These are phyloP conservation scores for Mycena venus DNA, from an alignment of 768 basidiomycete species.

Conservation along the genomic window DNA sequence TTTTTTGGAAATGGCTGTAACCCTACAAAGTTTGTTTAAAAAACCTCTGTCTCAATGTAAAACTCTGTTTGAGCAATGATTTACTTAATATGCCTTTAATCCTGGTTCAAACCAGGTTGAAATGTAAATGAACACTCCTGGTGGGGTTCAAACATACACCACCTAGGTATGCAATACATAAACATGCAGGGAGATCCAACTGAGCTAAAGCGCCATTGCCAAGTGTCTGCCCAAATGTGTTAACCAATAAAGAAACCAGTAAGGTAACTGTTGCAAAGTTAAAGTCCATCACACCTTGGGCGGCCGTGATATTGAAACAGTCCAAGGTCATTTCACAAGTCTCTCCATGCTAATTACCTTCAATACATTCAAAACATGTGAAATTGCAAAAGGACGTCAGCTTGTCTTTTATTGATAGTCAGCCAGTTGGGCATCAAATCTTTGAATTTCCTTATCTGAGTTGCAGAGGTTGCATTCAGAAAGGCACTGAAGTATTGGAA, in stretches of 20 bases:
- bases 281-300: not conserved
- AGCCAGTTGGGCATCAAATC: not conserved
- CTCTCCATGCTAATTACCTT: not conserved
- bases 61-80: not conserved
- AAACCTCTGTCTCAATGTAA: not conserved
- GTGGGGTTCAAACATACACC: not conserved
- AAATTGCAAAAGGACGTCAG: too few relatives aligned
- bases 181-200: not conserved
- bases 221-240: not conserved
- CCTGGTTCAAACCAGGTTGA: not conserved
- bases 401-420: not conserved
- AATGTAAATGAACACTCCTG: not conserved
- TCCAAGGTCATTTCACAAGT: not conserved
- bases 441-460: not conserved
- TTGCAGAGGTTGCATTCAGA: not conserved
- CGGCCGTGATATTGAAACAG: not conserved
- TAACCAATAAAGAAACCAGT: not conserved
- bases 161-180: not conserved
- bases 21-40: too few relatives aligned
- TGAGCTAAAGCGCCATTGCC: not conserved
- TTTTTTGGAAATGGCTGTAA: too few relatives aligned
- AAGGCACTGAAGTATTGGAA: not conserved
- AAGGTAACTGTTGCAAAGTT: not conserved
- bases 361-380: not conserved
- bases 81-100: not conserved